Conservation (phyloP, 2,329 filamentous ascomycete genomes). For the Boeremia lycopersici region DNA sequence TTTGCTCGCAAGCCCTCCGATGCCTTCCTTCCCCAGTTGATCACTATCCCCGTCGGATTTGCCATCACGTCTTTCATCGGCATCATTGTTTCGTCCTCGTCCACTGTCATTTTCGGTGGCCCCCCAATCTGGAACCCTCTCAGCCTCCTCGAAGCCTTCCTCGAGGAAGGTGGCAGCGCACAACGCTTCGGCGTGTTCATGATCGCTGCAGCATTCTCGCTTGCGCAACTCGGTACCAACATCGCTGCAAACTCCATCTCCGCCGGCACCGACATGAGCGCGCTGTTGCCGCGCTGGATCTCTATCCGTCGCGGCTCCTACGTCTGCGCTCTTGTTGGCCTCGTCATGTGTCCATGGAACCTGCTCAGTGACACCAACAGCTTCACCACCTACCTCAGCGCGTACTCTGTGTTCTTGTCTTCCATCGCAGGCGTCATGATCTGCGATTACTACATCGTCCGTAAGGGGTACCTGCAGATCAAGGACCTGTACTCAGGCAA, state of each 20-base stretch:
- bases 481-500: conserved; percentile 79
- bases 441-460: conserved; percentile 85
- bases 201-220: conserved; percentile 60
- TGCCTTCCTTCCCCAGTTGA: conserved; percentile 78
- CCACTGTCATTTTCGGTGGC: conserved; percentile 51
- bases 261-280: conserved; percentile 82
- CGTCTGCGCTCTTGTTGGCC: conserved; percentile 77
- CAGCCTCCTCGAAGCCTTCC: conserved; percentile 50
- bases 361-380: conserved; percentile 76
- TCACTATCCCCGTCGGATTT: conserved; percentile 57
- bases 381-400: conserved; percentile 89
- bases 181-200: conserved; percentile 58
- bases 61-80: conserved; percentile 78
- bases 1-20: conserved; percentile 79
- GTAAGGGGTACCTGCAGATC: conserved; percentile 79
- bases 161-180: conserved; percentile 48
- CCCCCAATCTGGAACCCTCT: conserved; percentile 52
- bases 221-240: conserved; percentile 85
- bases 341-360: conserved; percentile 88
- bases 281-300: conserved; percentile 77
- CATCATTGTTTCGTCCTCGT: conserved; percentile 58
- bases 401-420: conserved; percentile 92
- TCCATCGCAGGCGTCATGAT: conserved; percentile 92
- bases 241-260: conserved; percentile 87
- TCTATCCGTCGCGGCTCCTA: conserved; percentile 88